These are phyloP conservation scores for Cladosporium sp. DNA, from an alignment of 2,329 filamentous ascomycete genomes.

Conservation along the genomic window DNA sequence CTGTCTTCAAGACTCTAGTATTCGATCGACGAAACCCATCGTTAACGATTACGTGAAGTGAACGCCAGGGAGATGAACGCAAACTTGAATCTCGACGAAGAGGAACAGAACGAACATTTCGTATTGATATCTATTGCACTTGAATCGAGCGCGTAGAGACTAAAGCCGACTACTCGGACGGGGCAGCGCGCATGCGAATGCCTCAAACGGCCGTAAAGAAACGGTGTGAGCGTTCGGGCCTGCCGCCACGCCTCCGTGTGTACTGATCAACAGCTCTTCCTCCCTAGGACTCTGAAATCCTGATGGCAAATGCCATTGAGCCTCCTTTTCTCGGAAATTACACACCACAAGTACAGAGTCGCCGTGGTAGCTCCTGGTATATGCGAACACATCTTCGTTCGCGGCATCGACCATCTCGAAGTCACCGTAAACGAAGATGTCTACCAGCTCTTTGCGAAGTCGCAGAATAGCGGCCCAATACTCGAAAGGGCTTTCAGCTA, in stretches of 20 bases:
- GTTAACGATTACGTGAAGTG: no score
- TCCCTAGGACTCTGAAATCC: constrained; percentile 1
- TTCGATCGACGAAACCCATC: no score
- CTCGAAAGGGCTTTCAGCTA: constrained; percentile 45
- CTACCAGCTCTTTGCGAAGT: constrained; percentile 52
- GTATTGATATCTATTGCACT: no score
- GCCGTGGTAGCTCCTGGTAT: constrained; percentile 5
- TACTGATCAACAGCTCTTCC: not conserved
- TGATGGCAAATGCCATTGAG: constrained; percentile 8
- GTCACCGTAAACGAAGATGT: constrained; percentile 56
- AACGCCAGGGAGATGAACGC: no score
- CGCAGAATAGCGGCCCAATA: constrained; percentile 57
- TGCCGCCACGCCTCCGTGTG: not conserved
- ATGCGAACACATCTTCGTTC: constrained; percentile 18
- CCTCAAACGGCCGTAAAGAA: constrained; percentile 2
- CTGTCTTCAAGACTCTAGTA: no score
- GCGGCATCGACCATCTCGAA: constrained; percentile 18
- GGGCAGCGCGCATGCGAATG: not conserved
- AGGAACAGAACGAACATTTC: no score
- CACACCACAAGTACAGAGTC: constrained; percentile 14
- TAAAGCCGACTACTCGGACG: not conserved
- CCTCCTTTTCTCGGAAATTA: constrained; percentile 12
- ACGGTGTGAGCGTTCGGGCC: not conserved
- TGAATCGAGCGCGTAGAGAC: not conserved
- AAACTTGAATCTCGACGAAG: no score